phyloP scores from a whole-genome alignment of 2,329 filamentous ascomycete genomes.

The Biscogniauxia mediterranea region DNA sequence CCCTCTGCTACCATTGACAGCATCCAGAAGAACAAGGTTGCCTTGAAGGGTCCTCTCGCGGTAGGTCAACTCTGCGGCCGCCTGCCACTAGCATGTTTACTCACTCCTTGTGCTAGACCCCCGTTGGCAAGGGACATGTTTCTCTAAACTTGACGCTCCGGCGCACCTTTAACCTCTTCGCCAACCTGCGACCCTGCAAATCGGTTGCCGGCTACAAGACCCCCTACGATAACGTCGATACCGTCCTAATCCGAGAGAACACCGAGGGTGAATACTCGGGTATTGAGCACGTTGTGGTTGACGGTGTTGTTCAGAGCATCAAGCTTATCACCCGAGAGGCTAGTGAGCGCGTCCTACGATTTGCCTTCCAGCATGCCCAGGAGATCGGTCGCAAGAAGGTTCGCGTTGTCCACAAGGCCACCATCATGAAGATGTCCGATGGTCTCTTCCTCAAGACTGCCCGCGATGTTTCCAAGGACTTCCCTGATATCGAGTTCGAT shows the following conservation, averaged over 20 bases:
- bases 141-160: slow-evolving; percentile 98
- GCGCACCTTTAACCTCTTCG: slow-evolving; percentile 99
- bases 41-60: slow-evolving; percentile 95
- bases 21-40: slow-evolving; percentile 93
- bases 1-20: slow-evolving; percentile 90
- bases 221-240: slow-evolving; percentile 95
- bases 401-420: slow-evolving; percentile 98
- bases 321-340: slow-evolving; percentile 98
- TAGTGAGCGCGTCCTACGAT: slow-evolving; percentile 91
- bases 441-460: slow-evolving; percentile 94
- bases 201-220: slow-evolving; percentile 98
- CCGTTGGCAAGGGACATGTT: slow-evolving; percentile 97
- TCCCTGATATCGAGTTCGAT: slow-evolving; percentile 93
- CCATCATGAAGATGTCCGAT: slow-evolving; percentile 99
- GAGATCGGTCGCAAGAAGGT: slow-evolving; percentile 95
- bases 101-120: slow-evolving; percentile 58
- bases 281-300: slow-evolving; percentile 96
- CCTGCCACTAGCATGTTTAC: background rate
- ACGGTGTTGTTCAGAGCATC: slow-evolving; percentile 98
- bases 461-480: slow-evolving; percentile 86
- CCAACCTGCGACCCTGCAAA: slow-evolving; percentile 96
- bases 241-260: slow-evolving; percentile 97
- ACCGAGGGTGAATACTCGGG: slow-evolving; percentile 99
- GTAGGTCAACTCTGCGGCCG: slow-evolving; percentile 49
- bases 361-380: slow-evolving; percentile 97